phyloP scores from a whole-genome alignment of 805 yeast species.

The Candida vaughaniae region DNA sequence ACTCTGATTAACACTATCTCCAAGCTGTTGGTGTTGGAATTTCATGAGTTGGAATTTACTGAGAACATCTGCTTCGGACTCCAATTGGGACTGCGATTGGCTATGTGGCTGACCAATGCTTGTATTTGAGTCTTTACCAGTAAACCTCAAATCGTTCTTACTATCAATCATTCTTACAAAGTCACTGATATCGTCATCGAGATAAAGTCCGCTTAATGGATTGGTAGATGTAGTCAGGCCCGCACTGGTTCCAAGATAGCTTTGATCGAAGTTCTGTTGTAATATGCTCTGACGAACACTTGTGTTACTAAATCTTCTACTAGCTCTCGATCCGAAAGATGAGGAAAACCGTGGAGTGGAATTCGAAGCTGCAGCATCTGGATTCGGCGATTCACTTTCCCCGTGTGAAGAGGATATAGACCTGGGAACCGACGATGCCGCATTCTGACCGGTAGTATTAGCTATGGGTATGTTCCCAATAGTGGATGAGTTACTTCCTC shows the following conservation, averaged over 20 bases:
- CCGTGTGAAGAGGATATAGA: conserved; percentile 43
- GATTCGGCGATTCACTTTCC: conserved; percentile 24
- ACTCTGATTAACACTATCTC: conserved; percentile 57
- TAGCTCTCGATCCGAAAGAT: conserved; percentile 65
- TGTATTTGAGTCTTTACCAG: not conserved
- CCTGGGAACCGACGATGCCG: conserved; percentile 27
- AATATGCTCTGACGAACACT: conserved; percentile 27
- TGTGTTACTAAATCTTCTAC: conserved; percentile 47
- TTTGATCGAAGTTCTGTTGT: conserved; percentile 19
- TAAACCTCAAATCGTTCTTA: conserved; percentile 49
- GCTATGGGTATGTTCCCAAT: conserved; percentile 16
- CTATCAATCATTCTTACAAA: conserved; percentile 72
- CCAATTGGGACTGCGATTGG: conserved; percentile 13
- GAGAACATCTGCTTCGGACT: conserved; percentile 43
- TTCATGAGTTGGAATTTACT: conserved; percentile 51
- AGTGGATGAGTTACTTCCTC: conserved; percentile 44
- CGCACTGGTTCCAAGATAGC: conserved; percentile 32
- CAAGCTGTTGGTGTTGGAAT: conserved; percentile 51
- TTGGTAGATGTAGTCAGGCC: conserved; percentile 36
- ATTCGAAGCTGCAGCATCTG: conserved; percentile 17
- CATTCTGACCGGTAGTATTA: conserved; percentile 14
- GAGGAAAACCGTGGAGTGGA: conserved; percentile 64
- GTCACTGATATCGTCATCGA: conserved; percentile 63
- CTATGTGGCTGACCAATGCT: conserved; percentile 1
- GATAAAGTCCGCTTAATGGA: conserved; percentile 43